Evolutionary conservation across 495 filamentous ascomycete genomes (phyloP), one percentile per base, ranked within the genome.

Genomic region (Zalerion maritima): DNA sequence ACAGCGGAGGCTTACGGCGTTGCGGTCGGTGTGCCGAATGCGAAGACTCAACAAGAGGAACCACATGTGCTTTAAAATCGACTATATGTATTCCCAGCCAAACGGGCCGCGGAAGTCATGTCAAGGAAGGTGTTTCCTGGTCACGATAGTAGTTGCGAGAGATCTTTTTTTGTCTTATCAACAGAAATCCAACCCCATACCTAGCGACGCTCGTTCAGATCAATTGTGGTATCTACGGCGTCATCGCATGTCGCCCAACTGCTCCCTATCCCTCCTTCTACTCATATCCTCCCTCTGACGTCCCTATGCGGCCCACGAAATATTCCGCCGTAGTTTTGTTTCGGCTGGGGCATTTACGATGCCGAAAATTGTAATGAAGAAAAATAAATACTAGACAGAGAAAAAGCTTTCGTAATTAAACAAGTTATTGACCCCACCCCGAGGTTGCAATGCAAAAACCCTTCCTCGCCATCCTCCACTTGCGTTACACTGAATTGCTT

Each of bases 391-490:
- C 28, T 33, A 29, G 26, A 34, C 34, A 40, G 37, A 28, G 35
- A 34, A 39, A 34, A 40, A 42, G 40, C 26, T 42, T 40, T 47
- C 43, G 25, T 45, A 47, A 50, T 50, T 50, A 50, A 50, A 50
- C 46, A 50, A 47, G 38, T 43, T 50, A 50, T 50, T 37, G 42
- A 40, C 37, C 45, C 36, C 36, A 38, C 46, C 43, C 33, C 37
- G 46, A 46, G 41, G 18, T 36, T 47, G 39, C 37, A 35, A 50
- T 50, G 41, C 43, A 47, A 43, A 37, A 34, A 29, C 43, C 37
- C 38, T 35, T 14, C 25, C 24, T 43, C 41, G 32, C 30, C 39
- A 20, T 34, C 29, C 20, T n/a, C 31, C 18, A 37, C 40, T 36
- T 26, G 38, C 36, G 34, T 28, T 35, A 41, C 30, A 31, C 40